Base-by-base conservation (phyloP, 192 early-diverging fungal species). In the Entophlyctis helioformis region DNA sequence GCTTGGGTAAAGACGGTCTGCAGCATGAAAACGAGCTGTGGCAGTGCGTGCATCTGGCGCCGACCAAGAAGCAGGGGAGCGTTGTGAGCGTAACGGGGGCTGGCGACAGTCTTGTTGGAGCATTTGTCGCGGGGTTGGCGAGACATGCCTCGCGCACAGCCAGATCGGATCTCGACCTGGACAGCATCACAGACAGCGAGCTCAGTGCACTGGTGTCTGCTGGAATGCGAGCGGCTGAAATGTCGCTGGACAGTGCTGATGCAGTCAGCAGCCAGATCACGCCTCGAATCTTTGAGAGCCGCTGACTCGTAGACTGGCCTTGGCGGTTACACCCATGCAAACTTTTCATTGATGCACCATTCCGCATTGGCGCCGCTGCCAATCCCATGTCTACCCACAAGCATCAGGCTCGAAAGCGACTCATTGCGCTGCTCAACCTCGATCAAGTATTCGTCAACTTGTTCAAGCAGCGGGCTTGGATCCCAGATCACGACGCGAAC, bases 21-120 rank as follows among this genome's bases (percentile, higher is more conserved):
- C n/a, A n/a, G n/a, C n/a, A n/a, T n/a, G n/a, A n/a, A n/a, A 20
- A 8, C 33, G 32, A 40, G 44, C 44, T 1, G 56, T 52, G 50
- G 36, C 46, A n/a, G 57, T 59, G 42, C 67, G 60, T 44, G 32
- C 61, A 23, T 48, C 61, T 15, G 46, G 59, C 22, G 31, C 39
- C 9, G 36, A 70, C 24, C 23, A 39, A 5, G 18, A 44, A 6
- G 33, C 44, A 19, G 11, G 38, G 26, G 3, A 42, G 64, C 10
- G 54, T 73, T 36, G 60, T 71, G 31, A 82, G 72, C 55, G 83
- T 85, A 1, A 84, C 80, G n/a, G 85, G 85, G 7, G 83, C 85
- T 2, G 85, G 85, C 5, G 85, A 87, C 50, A 82, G 77, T n/a
- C n/a, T n/a, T n/a, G n/a, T n/a, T n/a, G n/a, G n/a, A n/a, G n/a